Evolutionary conservation across 2,329 filamentous ascomycete species (phyloP).

Genomic region (Trichoderma koningii): DNA sequence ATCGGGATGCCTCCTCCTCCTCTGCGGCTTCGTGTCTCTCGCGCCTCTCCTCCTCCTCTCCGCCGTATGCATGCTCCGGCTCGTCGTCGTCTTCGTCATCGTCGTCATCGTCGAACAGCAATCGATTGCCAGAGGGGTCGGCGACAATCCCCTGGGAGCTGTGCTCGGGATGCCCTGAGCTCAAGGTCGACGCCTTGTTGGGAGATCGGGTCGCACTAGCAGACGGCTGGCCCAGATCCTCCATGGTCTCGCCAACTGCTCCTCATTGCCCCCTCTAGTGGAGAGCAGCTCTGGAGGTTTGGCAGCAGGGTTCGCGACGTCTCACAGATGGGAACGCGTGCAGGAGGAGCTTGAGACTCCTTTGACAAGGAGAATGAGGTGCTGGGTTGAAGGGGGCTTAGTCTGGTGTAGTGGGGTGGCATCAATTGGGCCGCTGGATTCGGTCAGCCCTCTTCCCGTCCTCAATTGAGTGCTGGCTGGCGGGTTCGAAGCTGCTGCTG

Average conservation of each 20-base stretch:
- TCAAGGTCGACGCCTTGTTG: slow-evolving; percentile 27
- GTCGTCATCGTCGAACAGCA: slow-evolving; percentile 39
- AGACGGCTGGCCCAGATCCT: slow-evolving; percentile 44
- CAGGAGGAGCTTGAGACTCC: slow-evolving; percentile 20
- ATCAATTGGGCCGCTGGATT: not conserved
- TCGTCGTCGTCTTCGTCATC: slow-evolving; percentile 42
- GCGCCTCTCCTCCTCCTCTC: slow-evolving; percentile 12
- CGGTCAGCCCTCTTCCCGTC: too few species aligned
- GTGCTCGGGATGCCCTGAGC: slow-evolving; percentile 41
- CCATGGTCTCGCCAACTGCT: slow-evolving; percentile 43
- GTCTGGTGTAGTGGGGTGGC: slow-evolving; percentile 7
- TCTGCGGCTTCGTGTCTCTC: slow-evolving; percentile 13
- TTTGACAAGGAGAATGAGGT: slow-evolving; percentile 16
- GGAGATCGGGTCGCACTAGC: slow-evolving; percentile 42
- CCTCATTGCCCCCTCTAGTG: slow-evolving; percentile 38
- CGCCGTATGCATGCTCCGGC: not conserved
- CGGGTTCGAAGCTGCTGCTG: not conserved
- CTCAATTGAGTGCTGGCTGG: not conserved
- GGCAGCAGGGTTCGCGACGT: slow-evolving; percentile 21
- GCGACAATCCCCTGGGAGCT: slow-evolving; percentile 56
- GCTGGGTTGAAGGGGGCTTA: slow-evolving; percentile 12
- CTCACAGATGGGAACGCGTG: slow-evolving; percentile 20
- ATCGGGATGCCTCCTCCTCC: slow-evolving; percentile 31
- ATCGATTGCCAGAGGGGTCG: slow-evolving; percentile 37
- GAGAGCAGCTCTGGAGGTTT: slow-evolving; percentile 28